Percentiles rank a stretch among this genome's conserved stretches.
Evolutionary conservation across 495 filamentous ascomycete species (phyloP).

Genomic region (Daldinia decipiens): DNA sequence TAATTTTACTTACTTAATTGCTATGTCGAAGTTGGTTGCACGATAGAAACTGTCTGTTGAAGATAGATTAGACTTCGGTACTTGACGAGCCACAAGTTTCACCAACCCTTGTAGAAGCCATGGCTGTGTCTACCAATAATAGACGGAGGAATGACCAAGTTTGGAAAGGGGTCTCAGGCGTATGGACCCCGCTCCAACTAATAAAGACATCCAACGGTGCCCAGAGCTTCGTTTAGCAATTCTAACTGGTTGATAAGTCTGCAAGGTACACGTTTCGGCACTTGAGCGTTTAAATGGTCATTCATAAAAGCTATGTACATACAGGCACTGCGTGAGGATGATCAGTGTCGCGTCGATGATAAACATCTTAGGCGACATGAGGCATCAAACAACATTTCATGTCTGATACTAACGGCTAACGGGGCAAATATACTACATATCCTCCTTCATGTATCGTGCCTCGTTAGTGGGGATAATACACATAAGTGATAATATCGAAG

Average conservation of each 20-base stretch:
- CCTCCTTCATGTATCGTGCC: neutral
- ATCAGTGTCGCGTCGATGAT: conserved; percentile 9
- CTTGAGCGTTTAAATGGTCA: conserved; percentile 22
- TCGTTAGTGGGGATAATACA: neutral
- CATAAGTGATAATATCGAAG: conserved; percentile 12
- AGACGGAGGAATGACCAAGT: conserved; percentile 17
- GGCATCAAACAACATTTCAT: neutral
- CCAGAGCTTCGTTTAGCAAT: neutral
- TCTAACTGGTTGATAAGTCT: conserved; percentile 5
- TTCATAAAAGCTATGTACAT: conserved; percentile 16
- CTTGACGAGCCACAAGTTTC: neutral
- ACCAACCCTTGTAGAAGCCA: neutral
- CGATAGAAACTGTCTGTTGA: conserved; percentile 2
- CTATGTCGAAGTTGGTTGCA: neutral
- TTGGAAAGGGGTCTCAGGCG: conserved; percentile 23
- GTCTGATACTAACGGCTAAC: neutral
- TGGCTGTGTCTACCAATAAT: conserved; percentile 24
- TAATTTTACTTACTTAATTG: neutral
- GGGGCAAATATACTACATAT: neutral
- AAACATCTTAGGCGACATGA: conserved; percentile 5
- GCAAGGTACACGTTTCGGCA: neutral
- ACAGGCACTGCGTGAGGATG: conserved; percentile 9
- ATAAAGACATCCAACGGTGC: conserved; percentile 4
- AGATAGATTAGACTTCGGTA: conserved; percentile 10
- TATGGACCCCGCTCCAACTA: conserved; percentile 8